These are phyloP conservation scores for Akebia trifoliata DNA, from an alignment of 164 flowering plant genomes.

Conservation along the genomic window DNA sequence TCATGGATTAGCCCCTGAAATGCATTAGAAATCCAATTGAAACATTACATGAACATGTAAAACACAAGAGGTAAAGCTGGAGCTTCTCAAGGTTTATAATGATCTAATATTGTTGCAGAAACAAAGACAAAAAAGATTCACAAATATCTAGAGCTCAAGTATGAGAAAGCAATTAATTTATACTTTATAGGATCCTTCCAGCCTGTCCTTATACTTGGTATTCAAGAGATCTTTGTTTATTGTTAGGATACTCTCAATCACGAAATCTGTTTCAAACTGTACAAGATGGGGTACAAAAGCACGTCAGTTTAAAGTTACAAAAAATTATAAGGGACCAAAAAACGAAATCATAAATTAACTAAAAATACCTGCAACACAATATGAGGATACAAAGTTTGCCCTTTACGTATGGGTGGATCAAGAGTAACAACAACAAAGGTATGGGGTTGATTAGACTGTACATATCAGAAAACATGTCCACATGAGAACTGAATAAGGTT, in stretches of 20 bases:
- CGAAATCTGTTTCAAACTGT: conserved; percentile 91
- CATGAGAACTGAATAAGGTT: neutral
- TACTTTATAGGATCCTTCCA: conserved; percentile 83
- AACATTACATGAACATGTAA: neutral
- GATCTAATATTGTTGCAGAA: neutral
- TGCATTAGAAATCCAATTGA: conserved; percentile 9
- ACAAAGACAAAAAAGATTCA: no score
- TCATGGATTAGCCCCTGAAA: conserved; percentile 91
- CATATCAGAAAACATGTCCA: conserved; percentile 13
- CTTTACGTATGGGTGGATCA: conserved; percentile 97
- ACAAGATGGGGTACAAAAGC: neutral
- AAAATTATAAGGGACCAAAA: neutral
- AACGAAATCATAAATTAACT: neutral
- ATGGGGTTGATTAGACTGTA: conserved; percentile 91
- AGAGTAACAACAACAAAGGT: conserved; percentile 89
- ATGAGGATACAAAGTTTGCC: conserved; percentile 97
- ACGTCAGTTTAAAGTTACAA: neutral
- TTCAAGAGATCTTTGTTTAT: conserved; percentile 64
- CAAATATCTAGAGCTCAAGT: no score
- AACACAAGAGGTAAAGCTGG: neutral
- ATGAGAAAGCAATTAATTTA: neutral
- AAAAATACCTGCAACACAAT: conserved; percentile 85
- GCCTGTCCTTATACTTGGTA: conserved; percentile 83
- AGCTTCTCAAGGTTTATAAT: neutral
- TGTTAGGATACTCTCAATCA: conserved; percentile 55